Evolutionary conservation across 495 filamentous ascomycete species (phyloP).

Genomic region (Hyaloscypha bicolor): DNA sequence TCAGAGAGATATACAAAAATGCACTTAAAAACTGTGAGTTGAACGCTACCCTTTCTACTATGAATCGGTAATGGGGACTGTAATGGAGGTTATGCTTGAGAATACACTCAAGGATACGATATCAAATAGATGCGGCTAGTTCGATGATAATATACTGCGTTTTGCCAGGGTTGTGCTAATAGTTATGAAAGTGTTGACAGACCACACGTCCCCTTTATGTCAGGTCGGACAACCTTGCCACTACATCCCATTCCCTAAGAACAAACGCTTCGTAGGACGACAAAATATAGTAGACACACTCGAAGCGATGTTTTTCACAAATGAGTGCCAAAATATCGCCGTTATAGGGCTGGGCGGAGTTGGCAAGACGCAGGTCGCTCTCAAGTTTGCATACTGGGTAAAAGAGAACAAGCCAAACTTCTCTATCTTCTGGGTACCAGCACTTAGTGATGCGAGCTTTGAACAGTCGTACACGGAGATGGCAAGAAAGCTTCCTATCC

Average conservation of each 20-base stretch:
- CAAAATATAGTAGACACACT: constrained; percentile 10
- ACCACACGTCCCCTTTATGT: too few relatives aligned
- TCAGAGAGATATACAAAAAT: too few relatives aligned
- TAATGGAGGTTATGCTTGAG: too few relatives aligned
- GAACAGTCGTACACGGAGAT: constrained; percentile 36
- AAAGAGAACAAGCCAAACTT: constrained; percentile 29
- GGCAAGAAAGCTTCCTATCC: constrained; percentile 23
- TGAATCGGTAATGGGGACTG: too few relatives aligned
- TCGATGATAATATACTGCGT: too few relatives aligned
- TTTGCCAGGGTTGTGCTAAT: too few relatives aligned
- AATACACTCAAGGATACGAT: too few relatives aligned
- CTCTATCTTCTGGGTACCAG: constrained; percentile 41
- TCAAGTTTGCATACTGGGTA: constrained; percentile 36
- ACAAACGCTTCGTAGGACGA: constrained; percentile 20
- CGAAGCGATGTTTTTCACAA: constrained; percentile 16
- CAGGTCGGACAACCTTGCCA: not conserved
- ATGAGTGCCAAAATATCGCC: constrained; percentile 28
- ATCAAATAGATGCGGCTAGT: too few relatives aligned
- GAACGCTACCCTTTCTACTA: too few relatives aligned
- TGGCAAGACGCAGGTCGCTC: constrained; percentile 53
- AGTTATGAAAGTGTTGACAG: too few relatives aligned
- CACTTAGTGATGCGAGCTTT: constrained; percentile 34
- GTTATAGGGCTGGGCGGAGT: constrained; percentile 51
- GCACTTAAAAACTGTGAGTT: too few relatives aligned
- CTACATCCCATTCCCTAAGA: constrained; percentile 16